phyloP scores from a whole-genome alignment of 192 early-diverging fungal genomes.

The Umbelopsis vinacea region DNA sequence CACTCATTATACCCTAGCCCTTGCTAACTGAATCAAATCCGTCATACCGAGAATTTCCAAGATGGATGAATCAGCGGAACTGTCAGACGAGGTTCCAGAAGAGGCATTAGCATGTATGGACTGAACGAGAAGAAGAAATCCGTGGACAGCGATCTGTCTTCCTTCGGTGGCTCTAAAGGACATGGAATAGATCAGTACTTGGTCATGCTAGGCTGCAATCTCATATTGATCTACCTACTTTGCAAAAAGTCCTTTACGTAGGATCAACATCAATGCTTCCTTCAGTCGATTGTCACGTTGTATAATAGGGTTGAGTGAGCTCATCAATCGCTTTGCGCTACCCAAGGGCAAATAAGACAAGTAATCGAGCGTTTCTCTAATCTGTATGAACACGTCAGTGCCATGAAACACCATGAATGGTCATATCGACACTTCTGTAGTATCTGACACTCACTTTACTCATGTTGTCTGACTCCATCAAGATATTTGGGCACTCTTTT shows the following conservation, averaged over 20 bases:
- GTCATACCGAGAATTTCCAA: constrained; percentile 53
- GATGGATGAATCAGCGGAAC: constrained; percentile 24
- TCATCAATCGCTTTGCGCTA: constrained; percentile 59
- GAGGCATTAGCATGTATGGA: neutral
- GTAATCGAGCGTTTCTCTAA: constrained; percentile 72
- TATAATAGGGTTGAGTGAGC: constrained; percentile 58
- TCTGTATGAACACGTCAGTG: constrained; percentile 10
- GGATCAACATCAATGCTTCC: constrained; percentile 65
- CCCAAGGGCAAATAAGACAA: constrained; percentile 58
- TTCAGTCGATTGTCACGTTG: constrained; percentile 58
- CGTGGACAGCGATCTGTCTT: constrained; percentile 62
- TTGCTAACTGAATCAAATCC: too few species aligned
- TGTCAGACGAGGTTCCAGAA: constrained; percentile 22
- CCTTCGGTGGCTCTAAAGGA: constrained; percentile 55
- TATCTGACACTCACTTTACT: constrained; percentile 1
- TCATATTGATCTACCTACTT: constrained; percentile 40
- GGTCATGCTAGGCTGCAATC: neutral
- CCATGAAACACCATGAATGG: neutral
- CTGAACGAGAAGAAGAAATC: constrained; percentile 58
- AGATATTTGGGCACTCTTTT: constrained; percentile 41
- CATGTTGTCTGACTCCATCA: constrained; percentile 27
- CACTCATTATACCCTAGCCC: too few species aligned
- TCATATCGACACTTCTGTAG: neutral
- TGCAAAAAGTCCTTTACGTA: constrained; percentile 73
- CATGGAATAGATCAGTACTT: neutral